Evolutionary conservation across 371 early-diverging fungal genomes (phyloP), one percentile per base, ranked within the genome.

Genomic region (Saksenaea vasiformis): DNA sequence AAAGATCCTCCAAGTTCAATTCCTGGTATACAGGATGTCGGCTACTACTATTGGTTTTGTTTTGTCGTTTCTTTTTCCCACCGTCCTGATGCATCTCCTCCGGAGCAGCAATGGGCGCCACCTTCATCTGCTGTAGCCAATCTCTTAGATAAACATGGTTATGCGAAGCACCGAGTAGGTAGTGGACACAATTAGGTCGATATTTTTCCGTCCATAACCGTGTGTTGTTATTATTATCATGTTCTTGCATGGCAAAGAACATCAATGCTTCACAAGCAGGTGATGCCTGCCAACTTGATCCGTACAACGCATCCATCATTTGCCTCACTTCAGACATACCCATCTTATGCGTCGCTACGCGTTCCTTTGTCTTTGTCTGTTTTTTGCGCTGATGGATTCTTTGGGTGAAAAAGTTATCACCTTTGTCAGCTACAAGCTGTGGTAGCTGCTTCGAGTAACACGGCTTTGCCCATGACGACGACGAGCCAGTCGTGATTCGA

Each of bases 161-260:
- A 3, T 47, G 38, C 5, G 51, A 14, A 39, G 54, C 53, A 3
- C 63, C 70, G 2, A 77, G 11, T 17, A 77, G 51, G 5, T 68
- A 64, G 1, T 58, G 55, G 5, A 70, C 61, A 0, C 28, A 26
- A 4, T 47, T 35, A 1, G 78, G 78, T 41, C 74, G 56, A 58
- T 77, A 74, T 54, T 72, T 74, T 14, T 77, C 75, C n/a, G 61
- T 62, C 78, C 78, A 74, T 22, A 47, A 19, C 8, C 22, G 51
- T 22, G 22, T 47, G 22, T 47, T 47, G 5, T 22, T 8, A 22
- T 47, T 47, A 22, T 47, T 47, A 10, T 22, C n/a, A 22, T 47
- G 19, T 11, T n/a, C 22, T 47, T 22, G 51, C 3, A 9, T 22
- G 8, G 22, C 10, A 26, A n/a, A 24, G 0, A 22, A 47, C 10